A percentile compares a stretch with the other conserved stretches of the same genome.
phyloP scores from a whole-genome alignment of 768 basidiomycete genomes.

The Collybiopsis luxurians region DNA sequence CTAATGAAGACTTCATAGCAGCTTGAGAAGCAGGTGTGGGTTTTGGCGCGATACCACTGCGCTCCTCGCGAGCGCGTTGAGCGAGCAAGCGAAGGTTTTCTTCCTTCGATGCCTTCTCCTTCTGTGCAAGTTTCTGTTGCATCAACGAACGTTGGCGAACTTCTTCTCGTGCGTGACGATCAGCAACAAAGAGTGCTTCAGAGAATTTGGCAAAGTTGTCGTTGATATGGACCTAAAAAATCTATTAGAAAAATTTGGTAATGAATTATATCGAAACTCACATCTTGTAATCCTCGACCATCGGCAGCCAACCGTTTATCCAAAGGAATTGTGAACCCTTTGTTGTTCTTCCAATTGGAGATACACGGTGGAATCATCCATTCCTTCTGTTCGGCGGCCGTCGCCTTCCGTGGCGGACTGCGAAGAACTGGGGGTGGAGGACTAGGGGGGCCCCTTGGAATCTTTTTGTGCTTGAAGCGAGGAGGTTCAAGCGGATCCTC shows the following conservation, averaged over 20 bases:
- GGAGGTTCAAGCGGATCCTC: conserved; percentile 98
- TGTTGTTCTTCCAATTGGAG: conserved; percentile 99
- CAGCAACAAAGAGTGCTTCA: conserved; percentile 92
- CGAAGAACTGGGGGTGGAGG: conserved; percentile 95
- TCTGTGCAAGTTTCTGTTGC: conserved; percentile 98
- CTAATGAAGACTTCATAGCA: conserved; percentile 73
- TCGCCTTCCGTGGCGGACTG: conserved; percentile 94
- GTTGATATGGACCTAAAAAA: conserved; percentile 86
- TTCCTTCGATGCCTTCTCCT: conserved; percentile 96
- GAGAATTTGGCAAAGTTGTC: conserved; percentile 99
- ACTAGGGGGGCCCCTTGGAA: conserved; percentile 93
- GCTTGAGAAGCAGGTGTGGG: conserved; percentile 67
- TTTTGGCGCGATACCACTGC: conserved; percentile 72
- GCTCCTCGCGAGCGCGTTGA: conserved; percentile 94
- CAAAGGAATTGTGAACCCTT: conserved; percentile 98
- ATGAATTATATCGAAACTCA: conserved; percentile 36
- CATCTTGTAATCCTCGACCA: conserved; percentile 97
- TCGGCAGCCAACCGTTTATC: conserved; percentile 98
- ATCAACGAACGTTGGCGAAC: conserved; percentile 94
- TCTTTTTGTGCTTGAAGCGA: conserved; percentile 98
- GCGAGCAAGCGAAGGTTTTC: conserved; percentile 93
- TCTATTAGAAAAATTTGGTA: background rate
- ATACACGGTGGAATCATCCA: conserved; percentile 99
- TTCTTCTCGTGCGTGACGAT: conserved; percentile 97
- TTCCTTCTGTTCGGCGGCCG: conserved; percentile 97